Conservation (phyloP, 78 protist genomes). For the Cavenderia fasciculata region DNA sequence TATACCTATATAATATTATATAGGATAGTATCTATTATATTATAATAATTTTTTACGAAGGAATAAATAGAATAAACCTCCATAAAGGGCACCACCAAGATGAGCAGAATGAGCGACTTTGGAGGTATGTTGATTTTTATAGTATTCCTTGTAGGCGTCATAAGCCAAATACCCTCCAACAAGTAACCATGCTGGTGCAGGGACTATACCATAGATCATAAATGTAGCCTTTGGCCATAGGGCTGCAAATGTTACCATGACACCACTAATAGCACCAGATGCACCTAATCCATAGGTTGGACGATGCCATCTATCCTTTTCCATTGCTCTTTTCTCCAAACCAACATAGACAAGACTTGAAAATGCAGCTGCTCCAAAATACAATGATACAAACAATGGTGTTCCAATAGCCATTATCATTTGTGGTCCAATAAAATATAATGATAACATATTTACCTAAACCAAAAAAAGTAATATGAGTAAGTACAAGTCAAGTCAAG, state of each 20-base stretch:
- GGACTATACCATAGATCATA: conserved; percentile 10
- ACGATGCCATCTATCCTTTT: no score
- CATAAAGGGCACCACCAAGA: conserved; percentile 32
- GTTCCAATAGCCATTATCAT: conserved; percentile 1
- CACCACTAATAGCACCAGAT: conserved; percentile 25
- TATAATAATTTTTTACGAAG: background rate
- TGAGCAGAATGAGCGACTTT: conserved; percentile 28
- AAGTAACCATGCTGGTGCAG: conserved; percentile 25
- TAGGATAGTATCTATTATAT: no score
- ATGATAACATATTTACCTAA: conserved; percentile 12
- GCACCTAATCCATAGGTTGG: conserved; percentile 63
- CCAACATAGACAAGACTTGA: background rate
- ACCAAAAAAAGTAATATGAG: background rate
- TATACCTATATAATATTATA: no score
- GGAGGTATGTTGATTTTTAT: background rate
- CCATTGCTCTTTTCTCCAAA: no score
- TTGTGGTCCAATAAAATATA: conserved; percentile 32
- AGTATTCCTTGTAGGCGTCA: conserved; percentile 28
- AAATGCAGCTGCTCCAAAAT: conserved; percentile 41
- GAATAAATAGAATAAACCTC: background rate
- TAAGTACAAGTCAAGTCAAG: background rate
- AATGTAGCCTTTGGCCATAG: conserved; percentile 6
- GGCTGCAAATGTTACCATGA: background rate
- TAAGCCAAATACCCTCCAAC: conserved; percentile 23
- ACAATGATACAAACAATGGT: conserved; percentile 1